Base-by-base conservation (phyloP, 192 early-diverging fungal genomes). In the Linnemannia hyalina region DNA sequence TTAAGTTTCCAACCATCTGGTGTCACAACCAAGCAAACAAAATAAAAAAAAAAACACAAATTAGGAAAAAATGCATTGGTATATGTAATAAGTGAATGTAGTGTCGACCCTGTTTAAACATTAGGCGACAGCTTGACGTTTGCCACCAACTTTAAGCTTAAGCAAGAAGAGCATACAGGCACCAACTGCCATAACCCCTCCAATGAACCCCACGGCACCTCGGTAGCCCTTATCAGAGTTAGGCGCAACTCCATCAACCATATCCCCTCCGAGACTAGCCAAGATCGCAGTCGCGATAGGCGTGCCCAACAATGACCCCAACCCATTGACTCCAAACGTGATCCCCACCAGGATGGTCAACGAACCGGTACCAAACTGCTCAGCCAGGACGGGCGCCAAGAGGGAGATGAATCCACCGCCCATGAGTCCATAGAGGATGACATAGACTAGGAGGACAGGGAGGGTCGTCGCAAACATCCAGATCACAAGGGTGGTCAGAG, bases 381-480 rank as follows among this genome's bases (percentile, higher is more conserved):
- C 82, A 22, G 86, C 88, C 15, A 85, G 68, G 10, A 89, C 79
- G 0, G 88, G 80, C 0, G 90, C 77, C 41, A 89, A 72, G 16
- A 88, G 35, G 2, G 90, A 77, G 32, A 91, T 84, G 65, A 88
- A 92, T 6, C 87, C 91, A 54, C 90, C 90, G 5, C 90, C 90
- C 76, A 89, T 78, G 40, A 91, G 57, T 7, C 91, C 91, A 80
- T 89, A 92, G 13, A 89, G 75, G 5, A 91, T 78, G 13, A 88
- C 83, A 76, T 90, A 92, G 15, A 87, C 86, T 63, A 88, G 73
- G 1, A 92, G 68, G 10, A 81, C 73, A 8, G 89, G 76, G 6
- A 85, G 80, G 8, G 88, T 74, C 11, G 82, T 81, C 52, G 91
- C 91, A 73, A 85, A 80, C 68, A 89, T 82, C 91, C 91, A 92